Conservation (phyloP, 805 yeast genomes). For the Pichia exigua region DNA sequence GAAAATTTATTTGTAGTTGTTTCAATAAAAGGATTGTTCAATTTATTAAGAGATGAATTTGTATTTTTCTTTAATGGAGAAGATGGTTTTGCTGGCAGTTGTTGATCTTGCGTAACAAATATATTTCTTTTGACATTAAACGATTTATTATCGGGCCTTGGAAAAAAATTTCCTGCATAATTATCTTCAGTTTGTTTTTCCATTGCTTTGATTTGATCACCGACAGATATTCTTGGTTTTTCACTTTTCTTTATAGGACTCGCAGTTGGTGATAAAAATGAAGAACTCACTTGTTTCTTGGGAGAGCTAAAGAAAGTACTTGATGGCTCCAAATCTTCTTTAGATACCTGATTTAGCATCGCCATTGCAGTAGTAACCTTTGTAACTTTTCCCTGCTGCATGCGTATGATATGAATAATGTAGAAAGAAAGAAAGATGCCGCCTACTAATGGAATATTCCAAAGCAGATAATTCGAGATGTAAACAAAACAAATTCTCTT, state of each 20-base stretch:
- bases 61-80: background rate
- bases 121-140: slow-evolving; percentile 1
- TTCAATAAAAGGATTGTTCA: background rate
- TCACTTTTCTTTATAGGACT: slow-evolving; percentile 5
- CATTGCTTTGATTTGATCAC: slow-evolving; percentile 20
- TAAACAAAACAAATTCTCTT: background rate
- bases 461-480: background rate
- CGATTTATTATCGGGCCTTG: slow-evolving; percentile 17
- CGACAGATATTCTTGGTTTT: slow-evolving; percentile 23
- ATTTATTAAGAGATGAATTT: background rate
- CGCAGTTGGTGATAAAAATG: background rate
- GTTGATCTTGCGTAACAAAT: slow-evolving; percentile 9
- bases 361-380: background rate
- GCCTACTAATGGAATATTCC: background rate
- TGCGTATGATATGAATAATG: background rate
- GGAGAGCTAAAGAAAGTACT: background rate
- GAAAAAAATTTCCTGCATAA: slow-evolving; percentile 20
- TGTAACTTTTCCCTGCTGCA: background rate
- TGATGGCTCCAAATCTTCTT: background rate
- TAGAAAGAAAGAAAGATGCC: background rate
- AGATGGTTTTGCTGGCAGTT: background rate
- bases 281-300: background rate
- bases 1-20: slow-evolving; percentile 11
- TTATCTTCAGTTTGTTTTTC: slow-evolving; percentile 16
- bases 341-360: background rate